These are phyloP conservation scores for Batrachochytrium dendrobatidis DNA, from an alignment of 371 early-diverging fungal species.

Conservation along the genomic window DNA sequence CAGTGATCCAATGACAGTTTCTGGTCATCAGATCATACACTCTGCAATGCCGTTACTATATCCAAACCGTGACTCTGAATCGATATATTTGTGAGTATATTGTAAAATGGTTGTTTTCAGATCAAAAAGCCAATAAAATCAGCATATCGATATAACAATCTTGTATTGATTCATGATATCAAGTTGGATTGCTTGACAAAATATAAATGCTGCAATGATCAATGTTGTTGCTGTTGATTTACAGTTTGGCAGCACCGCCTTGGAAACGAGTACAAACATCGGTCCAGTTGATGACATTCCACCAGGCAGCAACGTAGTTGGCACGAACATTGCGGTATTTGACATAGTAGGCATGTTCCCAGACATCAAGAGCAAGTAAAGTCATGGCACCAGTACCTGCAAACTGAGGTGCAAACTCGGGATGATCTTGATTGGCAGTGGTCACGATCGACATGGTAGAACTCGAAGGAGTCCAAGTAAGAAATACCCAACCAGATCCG, in stretches of 20 bases:
- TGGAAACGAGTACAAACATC: conserved; percentile 15
- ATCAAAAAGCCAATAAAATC: too few species aligned
- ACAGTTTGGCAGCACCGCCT: background rate
- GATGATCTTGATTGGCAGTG: conserved; percentile 43
- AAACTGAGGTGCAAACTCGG: conserved; percentile 19
- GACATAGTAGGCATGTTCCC: conserved; percentile 55
- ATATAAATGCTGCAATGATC: too few species aligned
- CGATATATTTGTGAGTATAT: too few species aligned
- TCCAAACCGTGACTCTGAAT: too few species aligned
- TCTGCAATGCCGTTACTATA: too few species aligned
- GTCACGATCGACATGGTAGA: conserved; percentile 26
- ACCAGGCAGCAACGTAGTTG: conserved; percentile 37
- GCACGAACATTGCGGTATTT: conserved; percentile 34
- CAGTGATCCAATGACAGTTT: too few species aligned
- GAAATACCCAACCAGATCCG: conserved; percentile 44
- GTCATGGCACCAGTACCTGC: conserved; percentile 9
- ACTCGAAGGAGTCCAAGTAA: conserved; percentile 24
- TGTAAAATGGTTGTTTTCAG: too few species aligned
- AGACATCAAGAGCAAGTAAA: conserved; percentile 42
- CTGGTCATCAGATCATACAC: too few species aligned
- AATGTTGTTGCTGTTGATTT: too few species aligned
- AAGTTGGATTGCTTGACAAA: too few species aligned
- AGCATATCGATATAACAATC: too few species aligned
- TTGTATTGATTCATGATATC: too few species aligned
- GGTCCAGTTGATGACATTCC: conserved; percentile 45